Evolutionary conservation across 495 filamentous ascomycete species (phyloP), one percentile per base, ranked within the genome.

Genomic region (Letharia lupina): DNA sequence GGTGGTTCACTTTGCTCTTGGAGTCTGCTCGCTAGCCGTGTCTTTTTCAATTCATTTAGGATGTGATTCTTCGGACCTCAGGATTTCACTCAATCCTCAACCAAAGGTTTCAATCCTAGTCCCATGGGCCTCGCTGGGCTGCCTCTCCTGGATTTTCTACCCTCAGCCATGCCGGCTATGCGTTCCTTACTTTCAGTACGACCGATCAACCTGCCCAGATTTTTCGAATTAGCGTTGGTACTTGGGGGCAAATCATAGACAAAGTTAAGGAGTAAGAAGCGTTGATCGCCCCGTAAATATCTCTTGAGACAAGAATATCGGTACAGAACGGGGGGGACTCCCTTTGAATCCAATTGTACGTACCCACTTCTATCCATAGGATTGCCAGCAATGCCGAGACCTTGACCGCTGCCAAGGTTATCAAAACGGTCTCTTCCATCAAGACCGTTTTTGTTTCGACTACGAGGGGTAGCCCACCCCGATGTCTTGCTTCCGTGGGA

Each of bases 401-500:
- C 69, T n/a, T 65, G 40, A 6, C 67, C 68, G 28, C 31, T 64
- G n/a, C 56, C 62, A 28, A 74, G 68, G 62, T 82, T 77, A 35
- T 86, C 85, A 52, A 69, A 70, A 28, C 63, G 64, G 58, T 52
- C 63, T 1, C 67, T 60, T 16, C 47, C 33, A 39, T 65, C 59
- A 15, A 64, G 23, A 6, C 48, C 57, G 31, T 52, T 57, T 16
- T 37, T 63, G 41, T 42, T 68, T 31, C 66, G 56, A 33, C 47
- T 68, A 5, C 68, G 57, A 23, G 70, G 86, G 13, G 86, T 89
- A 11, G 84, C 84, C 69, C 86, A 79, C 6, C 87, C 86, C 37
- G 84, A 88, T 1, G 84, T 77, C 45, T 80, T 75, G 2, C 82
- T 84, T 6, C 81, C 73, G 31, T 79, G 77, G 15, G 77, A 79